Percentiles rank a stretch among this genome's conserved stretches.
These are phyloP conservation scores for Phylloporus sp. DNA, from an alignment of 1,284 basidiomycete genomes.

Conservation along the genomic window DNA sequence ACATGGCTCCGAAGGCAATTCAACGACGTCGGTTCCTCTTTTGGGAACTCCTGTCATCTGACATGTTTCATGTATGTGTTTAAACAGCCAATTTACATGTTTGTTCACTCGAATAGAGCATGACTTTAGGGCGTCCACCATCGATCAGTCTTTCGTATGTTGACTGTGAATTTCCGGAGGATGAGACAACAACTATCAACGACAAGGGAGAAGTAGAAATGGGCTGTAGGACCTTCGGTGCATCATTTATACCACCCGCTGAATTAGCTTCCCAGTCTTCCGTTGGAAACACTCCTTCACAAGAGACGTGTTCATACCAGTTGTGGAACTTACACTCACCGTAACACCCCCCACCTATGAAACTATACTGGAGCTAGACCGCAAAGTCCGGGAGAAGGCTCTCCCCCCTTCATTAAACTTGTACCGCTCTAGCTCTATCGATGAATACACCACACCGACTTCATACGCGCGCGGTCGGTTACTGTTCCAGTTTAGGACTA, in stretches of 20 bases:
- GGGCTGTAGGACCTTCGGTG: slow-evolving; percentile 46
- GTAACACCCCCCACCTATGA: slow-evolving; percentile 56
- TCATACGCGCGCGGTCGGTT: slow-evolving; percentile 53
- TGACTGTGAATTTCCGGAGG: slow-evolving; percentile 59
- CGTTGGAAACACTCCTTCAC: slow-evolving; percentile 40
- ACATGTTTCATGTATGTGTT: slow-evolving; percentile 50
- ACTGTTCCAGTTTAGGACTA: slow-evolving; percentile 53
- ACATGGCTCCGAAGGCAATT: slow-evolving; percentile 55
- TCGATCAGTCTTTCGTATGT: slow-evolving; percentile 58
- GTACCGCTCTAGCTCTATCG: slow-evolving; percentile 47
- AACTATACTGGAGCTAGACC: slow-evolving; percentile 59
- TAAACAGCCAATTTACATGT: neutral
- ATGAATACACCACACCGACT: slow-evolving; percentile 53
- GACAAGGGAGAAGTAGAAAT: slow-evolving; percentile 49
- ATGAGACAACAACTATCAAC: slow-evolving; percentile 51
- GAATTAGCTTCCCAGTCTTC: slow-evolving; percentile 33
- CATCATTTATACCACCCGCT: neutral
- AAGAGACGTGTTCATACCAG: slow-evolving; percentile 52
- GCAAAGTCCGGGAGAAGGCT: slow-evolving; percentile 57
- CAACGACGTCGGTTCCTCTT: slow-evolving; percentile 59
- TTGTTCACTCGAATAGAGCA: slow-evolving; percentile 42
- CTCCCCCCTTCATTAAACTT: slow-evolving; percentile 56
- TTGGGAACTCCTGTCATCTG: slow-evolving; percentile 59
- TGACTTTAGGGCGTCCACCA: slow-evolving; percentile 58
- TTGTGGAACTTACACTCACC: slow-evolving; percentile 54